Evolutionary conservation across 805 yeast genomes (phyloP), one percentile per base, ranked within the genome.

Genomic region (Scheffersomyces amazonensis): DNA sequence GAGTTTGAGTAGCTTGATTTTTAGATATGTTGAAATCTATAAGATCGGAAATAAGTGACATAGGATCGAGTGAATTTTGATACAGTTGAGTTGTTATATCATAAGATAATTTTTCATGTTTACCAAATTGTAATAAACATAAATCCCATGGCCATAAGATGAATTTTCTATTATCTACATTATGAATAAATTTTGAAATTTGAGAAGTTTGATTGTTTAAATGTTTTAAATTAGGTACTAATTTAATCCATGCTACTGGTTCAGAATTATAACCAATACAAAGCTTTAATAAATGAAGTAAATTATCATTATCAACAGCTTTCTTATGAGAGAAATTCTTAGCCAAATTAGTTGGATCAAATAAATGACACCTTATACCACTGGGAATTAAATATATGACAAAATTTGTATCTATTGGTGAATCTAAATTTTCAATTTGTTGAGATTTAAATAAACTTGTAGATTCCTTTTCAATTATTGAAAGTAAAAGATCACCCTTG

Each of bases 141-240:
- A 85, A 60, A 32, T 75, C 76, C 49, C 82, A 60, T 0, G 95
- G 95, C 95, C 95, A 86, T 31, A 78, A 58, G 2, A 85, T 74
- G 39, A 69, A 78, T 49, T 81, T 80, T 19, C 66, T 68, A 46
- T 75, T 76, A 21, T 66, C 69, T 3, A 77, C 78, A 0, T 71
- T 64, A 47, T 72, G 76, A 32, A 81, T 64, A 54, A 75, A 84
- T 17, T 69, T 66, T 10, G 88, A 66, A 2, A 85, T 71, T 9
- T 68, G 68, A 0, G 89, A 81, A 0, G 90, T 79, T 46, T 78
- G 73, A 16, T 83, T 85, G 55, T 81, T 83, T 44, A 83, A 64
- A 53, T 83, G 89, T 41, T 73, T 75, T 35, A 83, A 54, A 46
- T 83, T 79, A 2, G 93, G 93, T 3, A 81, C 70, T 11, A 85